Evolutionary conservation across 2,329 filamentous ascomycete genomes (phyloP).

Genomic region (Alternaria longipes): DNA sequence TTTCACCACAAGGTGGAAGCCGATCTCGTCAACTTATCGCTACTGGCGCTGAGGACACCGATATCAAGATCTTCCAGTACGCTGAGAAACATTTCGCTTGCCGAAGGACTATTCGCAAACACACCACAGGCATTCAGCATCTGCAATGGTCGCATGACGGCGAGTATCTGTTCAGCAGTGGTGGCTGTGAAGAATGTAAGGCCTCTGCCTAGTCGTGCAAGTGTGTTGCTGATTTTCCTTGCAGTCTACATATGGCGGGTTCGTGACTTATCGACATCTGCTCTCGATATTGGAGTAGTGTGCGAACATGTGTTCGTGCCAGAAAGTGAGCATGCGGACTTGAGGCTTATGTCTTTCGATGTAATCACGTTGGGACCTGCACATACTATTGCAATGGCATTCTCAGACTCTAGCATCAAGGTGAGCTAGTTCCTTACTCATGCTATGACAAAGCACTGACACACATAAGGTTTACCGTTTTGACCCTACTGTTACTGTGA

Average conservation of each 20-base stretch:
- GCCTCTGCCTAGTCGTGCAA: not conserved
- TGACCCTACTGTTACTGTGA: constrained; percentile 25
- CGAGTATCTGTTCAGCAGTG: constrained; percentile 81
- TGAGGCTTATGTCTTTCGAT: constrained; percentile 85
- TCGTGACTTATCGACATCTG: constrained; percentile 57
- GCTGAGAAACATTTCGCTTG: constrained; percentile 53
- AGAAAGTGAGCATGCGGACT: constrained; percentile 66
- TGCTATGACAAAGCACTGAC: constrained; percentile 1
- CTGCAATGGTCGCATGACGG: constrained; percentile 76
- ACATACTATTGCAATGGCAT: constrained; percentile 74
- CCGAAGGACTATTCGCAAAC: constrained; percentile 74
- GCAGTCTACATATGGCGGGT: constrained; percentile 82
- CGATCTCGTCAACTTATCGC: constrained; percentile 60
- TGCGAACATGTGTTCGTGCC: constrained; percentile 62
- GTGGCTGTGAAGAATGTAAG: constrained; percentile 77
- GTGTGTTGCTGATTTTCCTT: not conserved
- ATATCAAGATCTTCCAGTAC: constrained; percentile 76
- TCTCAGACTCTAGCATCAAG: constrained; percentile 85
- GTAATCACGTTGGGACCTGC: constrained; percentile 46
- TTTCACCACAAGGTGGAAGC: constrained; percentile 43
- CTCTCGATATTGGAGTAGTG: constrained; percentile 62
- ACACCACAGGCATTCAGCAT: constrained; percentile 84
- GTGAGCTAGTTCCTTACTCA: constrained; percentile 41
- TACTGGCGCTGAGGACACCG: constrained; percentile 75
- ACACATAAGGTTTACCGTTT: constrained; percentile 57